Evolutionary conservation across 2,329 filamentous ascomycete genomes (phyloP).

Genomic region (Trichoderma atroviride): DNA sequence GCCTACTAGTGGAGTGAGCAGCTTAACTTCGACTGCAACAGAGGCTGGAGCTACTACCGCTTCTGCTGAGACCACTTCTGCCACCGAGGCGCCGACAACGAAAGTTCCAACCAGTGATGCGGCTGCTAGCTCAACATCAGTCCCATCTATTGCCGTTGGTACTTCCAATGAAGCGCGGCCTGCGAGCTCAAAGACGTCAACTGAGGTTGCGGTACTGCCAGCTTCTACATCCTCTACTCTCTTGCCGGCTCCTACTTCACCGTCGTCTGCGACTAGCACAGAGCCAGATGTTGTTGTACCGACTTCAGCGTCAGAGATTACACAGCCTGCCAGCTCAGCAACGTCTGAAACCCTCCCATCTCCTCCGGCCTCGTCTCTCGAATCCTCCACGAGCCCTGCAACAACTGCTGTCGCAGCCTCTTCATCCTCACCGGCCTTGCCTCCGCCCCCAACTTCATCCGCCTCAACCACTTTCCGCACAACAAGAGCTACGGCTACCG

Average conservation of each 20-base stretch:
- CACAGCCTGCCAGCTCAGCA: not conserved
- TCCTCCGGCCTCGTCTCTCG: not conserved
- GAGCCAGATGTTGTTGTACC: not conserved
- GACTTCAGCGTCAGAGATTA: not conserved
- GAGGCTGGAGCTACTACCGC: not conserved
- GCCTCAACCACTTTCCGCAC: constrained; percentile 25
- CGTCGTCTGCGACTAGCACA: not conserved
- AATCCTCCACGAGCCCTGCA: not conserved
- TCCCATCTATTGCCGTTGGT: not conserved
- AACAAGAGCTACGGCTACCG: constrained; percentile 28
- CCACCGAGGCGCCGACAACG: not conserved
- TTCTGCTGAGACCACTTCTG: not conserved
- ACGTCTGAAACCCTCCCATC: not conserved
- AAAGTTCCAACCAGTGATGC: not conserved
- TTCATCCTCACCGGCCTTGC: not conserved
- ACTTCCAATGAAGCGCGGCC: not conserved
- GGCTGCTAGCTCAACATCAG: constrained; percentile 3
- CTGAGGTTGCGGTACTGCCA: not conserved
- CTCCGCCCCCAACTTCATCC: not conserved
- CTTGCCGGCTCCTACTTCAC: not conserved
- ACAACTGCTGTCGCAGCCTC: constrained; percentile 8
- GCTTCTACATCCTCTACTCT: not conserved
- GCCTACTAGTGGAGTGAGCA: not conserved
- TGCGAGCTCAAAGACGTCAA: not conserved
- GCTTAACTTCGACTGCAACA: not conserved